Evolutionary conservation across 2,329 filamentous ascomycete genomes (phyloP), one percentile per base, ranked within the genome.

Genomic region (Aspergillus sp.): DNA sequence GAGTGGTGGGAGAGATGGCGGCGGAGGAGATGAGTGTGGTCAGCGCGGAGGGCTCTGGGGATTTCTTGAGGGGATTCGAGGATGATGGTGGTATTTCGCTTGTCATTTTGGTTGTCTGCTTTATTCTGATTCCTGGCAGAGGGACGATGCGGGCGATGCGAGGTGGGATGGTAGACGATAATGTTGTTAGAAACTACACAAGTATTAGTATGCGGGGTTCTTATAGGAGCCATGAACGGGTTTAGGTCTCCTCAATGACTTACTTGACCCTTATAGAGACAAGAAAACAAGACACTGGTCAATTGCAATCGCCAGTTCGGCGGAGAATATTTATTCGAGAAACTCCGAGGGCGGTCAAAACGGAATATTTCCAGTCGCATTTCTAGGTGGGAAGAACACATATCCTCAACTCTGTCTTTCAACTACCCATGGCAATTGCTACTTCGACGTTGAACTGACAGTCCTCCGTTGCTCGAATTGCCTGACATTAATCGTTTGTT

Each of bases 1-100:
- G 61, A 37, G 56, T 51, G 5, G 49, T 44, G 4, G 60, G 51
- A 35, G 58, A 51, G 32, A 55, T 52, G 35, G 62, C 55, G 25
- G 60, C 51, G n/a, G 63, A 49, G n/a, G 63, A 50, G 46, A 74
- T 68, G 45, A 73, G 65, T 13, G 61, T 59, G 17, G 67, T 68
- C 38, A 75, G 61, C 13, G 73, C 66, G 10, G 73, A 74, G 9
- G 64, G 60, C 7, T 54, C 37, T 1, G 61, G 61, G 13, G 22
- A 10, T 9, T 13, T 39, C 19, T 17, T 4, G 4, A 10, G 37
- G 7, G 7, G 3, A 10, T 15, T 19, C 17, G 48, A 13, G 1
- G 54, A 43, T n/a, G 39, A 25, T 32, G 47, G 46, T 13, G 50
- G 23, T 43, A 45, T 35, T 44, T 33, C 44, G 33, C 23, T 15